Percentiles rank a stretch among this genome's conserved stretches.
phyloP scores from a whole-genome alignment of 192 early-diverging fungal genomes.

The Entomortierella beljakovae region DNA sequence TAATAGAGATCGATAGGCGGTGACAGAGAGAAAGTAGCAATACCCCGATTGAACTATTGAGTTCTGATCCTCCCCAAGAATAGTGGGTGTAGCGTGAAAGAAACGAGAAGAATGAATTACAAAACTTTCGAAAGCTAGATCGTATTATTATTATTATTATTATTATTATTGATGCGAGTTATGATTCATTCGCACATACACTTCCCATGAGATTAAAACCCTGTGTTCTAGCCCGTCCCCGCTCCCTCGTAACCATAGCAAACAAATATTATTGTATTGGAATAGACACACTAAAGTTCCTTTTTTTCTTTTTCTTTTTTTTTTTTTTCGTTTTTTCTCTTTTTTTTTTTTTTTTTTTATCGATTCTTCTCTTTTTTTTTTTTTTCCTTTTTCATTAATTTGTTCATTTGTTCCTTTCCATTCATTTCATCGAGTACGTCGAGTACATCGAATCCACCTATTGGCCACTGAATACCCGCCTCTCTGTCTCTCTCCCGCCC shows the following conservation, averaged over 20 bases:
- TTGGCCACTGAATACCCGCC: too few species aligned
- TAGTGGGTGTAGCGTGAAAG: too few species aligned
- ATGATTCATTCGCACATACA: too few species aligned
- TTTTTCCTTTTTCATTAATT: not conserved
- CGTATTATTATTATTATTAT: too few species aligned
- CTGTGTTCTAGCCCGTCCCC: not conserved
- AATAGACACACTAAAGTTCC: not conserved
- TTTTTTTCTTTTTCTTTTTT: not conserved
- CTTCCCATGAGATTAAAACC: not conserved
- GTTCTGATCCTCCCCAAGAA: constrained; percentile 8
- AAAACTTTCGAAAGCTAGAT: too few species aligned
- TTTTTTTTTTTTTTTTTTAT: not conserved
- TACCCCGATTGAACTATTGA: not conserved
- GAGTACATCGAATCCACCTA: too few species aligned
- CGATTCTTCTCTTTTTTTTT: not conserved
- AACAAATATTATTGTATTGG: not conserved
- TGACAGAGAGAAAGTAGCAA: too few species aligned
- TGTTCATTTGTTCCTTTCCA: not conserved
- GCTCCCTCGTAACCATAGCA: not conserved
- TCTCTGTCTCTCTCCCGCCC: too few species aligned
- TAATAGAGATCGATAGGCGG: not conserved
- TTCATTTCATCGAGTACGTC: too few species aligned
- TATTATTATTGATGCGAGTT: too few species aligned
- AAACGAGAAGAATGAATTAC: too few species aligned
- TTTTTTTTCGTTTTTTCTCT: not conserved